Conservation (phyloP, 176 grass and related monocot species). For the Oryza officinalis region DNA sequence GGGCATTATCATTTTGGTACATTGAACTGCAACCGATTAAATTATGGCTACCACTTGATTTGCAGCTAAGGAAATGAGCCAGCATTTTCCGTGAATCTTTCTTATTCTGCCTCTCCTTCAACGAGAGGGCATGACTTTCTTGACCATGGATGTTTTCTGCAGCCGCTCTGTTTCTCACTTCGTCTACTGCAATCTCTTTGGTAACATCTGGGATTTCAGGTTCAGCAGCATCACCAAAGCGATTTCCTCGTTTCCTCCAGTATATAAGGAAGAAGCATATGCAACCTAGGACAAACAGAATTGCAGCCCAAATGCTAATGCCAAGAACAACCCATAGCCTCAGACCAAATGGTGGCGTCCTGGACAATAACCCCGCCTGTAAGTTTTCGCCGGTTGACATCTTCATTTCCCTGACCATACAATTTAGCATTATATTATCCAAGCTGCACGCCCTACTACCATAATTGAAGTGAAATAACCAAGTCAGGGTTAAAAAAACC, state of each 20-base stretch:
- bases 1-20: constrained; percentile 48
- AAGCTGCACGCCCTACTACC: background rate
- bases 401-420: constrained; percentile 32
- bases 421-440: constrained; percentile 24
- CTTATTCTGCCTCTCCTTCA: constrained; percentile 30
- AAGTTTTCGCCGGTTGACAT: constrained; percentile 51
- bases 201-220: constrained; percentile 62
- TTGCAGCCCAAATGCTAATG: constrained; percentile 52
- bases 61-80: constrained; percentile 47
- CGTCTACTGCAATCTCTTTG: constrained; percentile 70
- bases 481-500: background rate
- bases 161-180: constrained; percentile 37
- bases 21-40: constrained; percentile 56
- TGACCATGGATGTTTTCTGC: constrained; percentile 40
- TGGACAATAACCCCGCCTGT: constrained; percentile 48
- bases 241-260: constrained; percentile 44
- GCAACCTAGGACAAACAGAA: constrained; percentile 58
- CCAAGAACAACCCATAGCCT: constrained; percentile 75
- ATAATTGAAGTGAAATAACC: background rate
- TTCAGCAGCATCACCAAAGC: constrained; percentile 45
- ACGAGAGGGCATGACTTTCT: constrained; percentile 40
- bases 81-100: constrained; percentile 52
- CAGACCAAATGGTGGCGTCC: constrained; percentile 65
- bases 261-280: constrained; percentile 60
- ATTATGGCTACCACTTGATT: constrained; percentile 64